A percentile compares a stretch with the other conserved stretches of the same genome.
Conservation (phyloP, 495 filamentous ascomycete species). For the Aspergillus ostianus region DNA sequence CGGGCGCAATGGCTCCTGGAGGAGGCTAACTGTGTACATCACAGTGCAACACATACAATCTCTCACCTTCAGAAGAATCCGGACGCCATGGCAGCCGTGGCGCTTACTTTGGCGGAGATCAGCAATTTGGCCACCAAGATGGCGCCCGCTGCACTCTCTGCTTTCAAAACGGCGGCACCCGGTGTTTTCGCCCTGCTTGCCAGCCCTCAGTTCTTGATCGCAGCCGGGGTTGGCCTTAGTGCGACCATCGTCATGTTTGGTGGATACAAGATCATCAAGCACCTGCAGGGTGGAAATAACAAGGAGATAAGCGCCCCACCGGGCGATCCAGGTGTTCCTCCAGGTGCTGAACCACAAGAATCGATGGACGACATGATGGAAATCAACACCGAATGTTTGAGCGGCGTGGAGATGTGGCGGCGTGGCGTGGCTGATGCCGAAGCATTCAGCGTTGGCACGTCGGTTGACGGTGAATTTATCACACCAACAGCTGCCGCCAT, state of each 20-base stretch:
- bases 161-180: slow-evolving; percentile 76
- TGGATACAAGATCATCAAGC: slow-evolving; percentile 95
- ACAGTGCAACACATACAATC: slow-evolving; percentile 80
- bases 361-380: slow-evolving; percentile 60
- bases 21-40: slow-evolving; percentile 83
- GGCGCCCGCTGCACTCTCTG: slow-evolving; percentile 71
- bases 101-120: slow-evolving; percentile 88
- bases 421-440: slow-evolving; percentile 76
- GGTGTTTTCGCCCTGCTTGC: slow-evolving; percentile 83
- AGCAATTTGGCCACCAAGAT: slow-evolving; percentile 78
- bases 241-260: slow-evolving; percentile 92
- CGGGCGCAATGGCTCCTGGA: slow-evolving; percentile 71
- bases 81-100: slow-evolving; percentile 91
- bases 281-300: slow-evolving; percentile 49
- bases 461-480: slow-evolving; percentile 83
- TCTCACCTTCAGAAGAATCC: slow-evolving; percentile 85
- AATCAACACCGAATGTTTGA: slow-evolving; percentile 54
- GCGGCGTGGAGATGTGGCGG: slow-evolving; percentile 76
- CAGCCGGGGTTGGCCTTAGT: slow-evolving; percentile 82
- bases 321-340: slow-evolving; percentile 7
- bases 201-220: slow-evolving; percentile 89
- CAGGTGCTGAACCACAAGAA: slow-evolving; percentile 9
- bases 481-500: slow-evolving; percentile 70
- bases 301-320: slow-evolving; percentile 4
- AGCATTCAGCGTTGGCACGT: slow-evolving; percentile 58